phyloP scores from a whole-genome alignment of 129 eudicot genomes.

The Sambucus nigra region DNA sequence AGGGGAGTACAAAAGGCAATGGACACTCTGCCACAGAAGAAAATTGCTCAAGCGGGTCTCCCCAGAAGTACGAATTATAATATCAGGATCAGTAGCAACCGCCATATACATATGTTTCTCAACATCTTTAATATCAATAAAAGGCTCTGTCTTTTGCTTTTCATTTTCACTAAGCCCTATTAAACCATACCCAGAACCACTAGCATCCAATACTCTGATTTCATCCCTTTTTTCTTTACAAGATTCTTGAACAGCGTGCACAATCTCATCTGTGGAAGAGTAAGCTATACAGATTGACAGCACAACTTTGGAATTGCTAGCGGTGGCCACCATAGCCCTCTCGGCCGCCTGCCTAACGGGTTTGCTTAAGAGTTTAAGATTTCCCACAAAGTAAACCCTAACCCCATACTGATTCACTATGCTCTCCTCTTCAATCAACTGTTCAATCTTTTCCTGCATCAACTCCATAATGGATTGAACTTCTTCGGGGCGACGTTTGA shows the following conservation, averaged over 20 bases:
- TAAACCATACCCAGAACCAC: slow-evolving; percentile 12
- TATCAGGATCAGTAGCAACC: slow-evolving; percentile 49
- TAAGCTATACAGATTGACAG: slow-evolving; percentile 46
- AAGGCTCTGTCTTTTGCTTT: slow-evolving; percentile 1
- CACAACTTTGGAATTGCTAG: slow-evolving; percentile 34
- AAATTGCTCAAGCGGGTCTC: slow-evolving; percentile 82
- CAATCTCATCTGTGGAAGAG: slow-evolving; percentile 51
- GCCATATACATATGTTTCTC: slow-evolving; percentile 48
- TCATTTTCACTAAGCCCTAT: slow-evolving; percentile 8
- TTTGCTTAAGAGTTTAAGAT: slow-evolving; percentile 29
- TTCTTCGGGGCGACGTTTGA: slow-evolving; percentile 59
- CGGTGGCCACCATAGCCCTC: slow-evolving; percentile 42
- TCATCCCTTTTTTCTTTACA: slow-evolving; percentile 23
- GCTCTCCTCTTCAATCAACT: slow-evolving; percentile 38
- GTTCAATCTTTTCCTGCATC: slow-evolving; percentile 50
- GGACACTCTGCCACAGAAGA: slow-evolving; percentile 59
- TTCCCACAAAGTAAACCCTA: slow-evolving; percentile 44
- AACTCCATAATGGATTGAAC: slow-evolving; percentile 47
- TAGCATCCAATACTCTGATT: slow-evolving; percentile 11
- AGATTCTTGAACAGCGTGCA: slow-evolving; percentile 38
- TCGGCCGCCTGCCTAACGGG: slow-evolving; percentile 42
- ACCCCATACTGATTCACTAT: slow-evolving; percentile 45
- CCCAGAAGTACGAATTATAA: slow-evolving; percentile 56
- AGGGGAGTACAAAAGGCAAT: slow-evolving; percentile 49
- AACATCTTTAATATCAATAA: slow-evolving; percentile 23